Conservation (phyloP, 2,329 filamentous ascomycete genomes). For the Pseudogymnoascus sp. region DNA sequence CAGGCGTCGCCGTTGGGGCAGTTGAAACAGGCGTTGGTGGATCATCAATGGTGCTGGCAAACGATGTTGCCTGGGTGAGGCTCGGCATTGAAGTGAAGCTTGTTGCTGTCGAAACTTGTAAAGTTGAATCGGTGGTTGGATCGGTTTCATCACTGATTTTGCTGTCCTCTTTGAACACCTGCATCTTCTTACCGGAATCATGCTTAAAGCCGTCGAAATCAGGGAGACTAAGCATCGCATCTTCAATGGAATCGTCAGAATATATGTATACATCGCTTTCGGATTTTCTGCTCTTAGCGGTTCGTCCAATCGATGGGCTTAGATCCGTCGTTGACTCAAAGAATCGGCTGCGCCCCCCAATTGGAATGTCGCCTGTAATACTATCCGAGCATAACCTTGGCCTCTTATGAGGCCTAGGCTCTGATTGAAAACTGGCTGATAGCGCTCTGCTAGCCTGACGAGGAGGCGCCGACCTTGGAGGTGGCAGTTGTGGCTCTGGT, state of each 20-base stretch:
- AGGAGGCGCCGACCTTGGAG: conserved; percentile 25
- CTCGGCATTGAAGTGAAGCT: conserved; percentile 15
- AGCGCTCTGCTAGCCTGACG: conserved; percentile 37
- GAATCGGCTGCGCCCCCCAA: conserved; percentile 39
- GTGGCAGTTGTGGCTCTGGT: conserved; percentile 29
- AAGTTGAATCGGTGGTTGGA: neutral
- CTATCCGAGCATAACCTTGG: conserved; percentile 45
- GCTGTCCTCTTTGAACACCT: neutral
- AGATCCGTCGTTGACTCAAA: conserved; percentile 34
- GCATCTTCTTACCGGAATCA: conserved; percentile 9
- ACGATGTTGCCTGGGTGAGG: conserved; percentile 20
- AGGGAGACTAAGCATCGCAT: conserved; percentile 40
- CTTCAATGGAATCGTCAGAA: conserved; percentile 46
- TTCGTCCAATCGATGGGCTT: conserved; percentile 35
- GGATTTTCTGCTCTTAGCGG: conserved; percentile 31
- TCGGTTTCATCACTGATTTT: neutral
- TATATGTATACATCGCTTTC: conserved; percentile 42
- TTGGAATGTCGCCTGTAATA: conserved; percentile 29
- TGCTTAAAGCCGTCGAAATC: conserved; percentile 26
- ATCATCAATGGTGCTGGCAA: conserved; percentile 20
- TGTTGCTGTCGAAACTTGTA: neutral
- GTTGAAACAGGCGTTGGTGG: conserved; percentile 19
- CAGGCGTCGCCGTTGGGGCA: neutral
- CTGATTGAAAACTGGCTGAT: conserved; percentile 32
- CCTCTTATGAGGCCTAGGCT: conserved; percentile 42